Base-by-base conservation (phyloP, 371 early-diverging fungal species). In the Syncephalis fuscata region DNA sequence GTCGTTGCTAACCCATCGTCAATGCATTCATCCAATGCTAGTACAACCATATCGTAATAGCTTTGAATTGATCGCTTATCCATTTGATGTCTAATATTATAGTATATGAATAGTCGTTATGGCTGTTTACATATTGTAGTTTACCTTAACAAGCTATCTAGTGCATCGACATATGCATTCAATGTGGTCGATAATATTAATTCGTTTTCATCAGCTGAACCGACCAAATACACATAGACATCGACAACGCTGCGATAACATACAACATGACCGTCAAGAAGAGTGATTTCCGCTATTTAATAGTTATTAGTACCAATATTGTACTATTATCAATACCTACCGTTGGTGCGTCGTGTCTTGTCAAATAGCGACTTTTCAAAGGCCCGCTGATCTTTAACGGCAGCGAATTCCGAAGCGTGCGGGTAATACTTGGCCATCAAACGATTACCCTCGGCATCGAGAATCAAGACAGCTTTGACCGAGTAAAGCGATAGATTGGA, bases 1-100 rank as follows among this genome's bases (percentile, higher is more conserved):
- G n/a, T n/a, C 19, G 44, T 49, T 16, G 37, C 62, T 61, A 69
- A 87, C 87, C 97, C 97, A 54, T 88, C 89, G 63, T 96, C 97
- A 21, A 96, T 83, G 26, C 85, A 81, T 60, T 96, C 97, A 65
- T 96, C 97, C 49, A 96, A 61, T 10, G 88, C 87, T 32, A 96
- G 73, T 25, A 86, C 78, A 1, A 88, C 85, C 41, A 88, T 64
- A 65, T 96, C 97, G 48, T 88, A 67, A 65, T 88, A 82, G 62
- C 93, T 93, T 54, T 92, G 65, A 14, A 94, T 66, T 39, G 79
- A 69, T 41, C 92, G 78, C 64, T 92, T 92, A 61, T 92, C 93
- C 39, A 92, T 76, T 64, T 88, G 90, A 49, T 75, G 78, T 66
- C 82, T 82, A 68, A 32, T 32, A 32, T 49, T 24, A 48, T 3